These are phyloP conservation scores for Brachypodium distachyon DNA, from an alignment of 202 grass and related monocot species.

Conservation along the genomic window DNA sequence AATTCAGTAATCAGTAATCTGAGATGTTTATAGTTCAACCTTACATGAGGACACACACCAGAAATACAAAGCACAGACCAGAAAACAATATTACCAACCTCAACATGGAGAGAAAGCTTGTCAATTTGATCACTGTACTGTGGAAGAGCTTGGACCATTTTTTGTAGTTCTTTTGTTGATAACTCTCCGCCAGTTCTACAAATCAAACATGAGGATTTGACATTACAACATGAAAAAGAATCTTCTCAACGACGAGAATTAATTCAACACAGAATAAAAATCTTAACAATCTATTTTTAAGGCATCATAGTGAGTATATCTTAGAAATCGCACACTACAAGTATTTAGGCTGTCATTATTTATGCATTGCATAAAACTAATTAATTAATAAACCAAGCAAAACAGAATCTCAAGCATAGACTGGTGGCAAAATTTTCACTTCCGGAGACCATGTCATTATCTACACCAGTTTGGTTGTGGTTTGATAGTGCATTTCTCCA, in stretches of 20 bases:
- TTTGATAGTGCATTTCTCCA: background rate
- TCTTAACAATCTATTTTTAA: background rate
- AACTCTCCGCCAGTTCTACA: conserved; percentile 53
- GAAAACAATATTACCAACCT: conserved; percentile 41
- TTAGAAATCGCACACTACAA: background rate
- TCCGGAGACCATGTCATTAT: background rate
- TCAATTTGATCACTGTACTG: conserved; percentile 86
- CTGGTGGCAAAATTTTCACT: background rate
- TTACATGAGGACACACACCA: background rate
- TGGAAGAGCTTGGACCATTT: conserved; percentile 74
- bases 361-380: background rate
- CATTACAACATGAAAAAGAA: background rate
- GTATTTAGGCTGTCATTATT: conserved; percentile 11
- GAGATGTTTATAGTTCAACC: background rate
- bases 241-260: background rate
- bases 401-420: background rate
- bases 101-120: conserved; percentile 70
- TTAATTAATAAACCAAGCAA: background rate
- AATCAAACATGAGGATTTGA: background rate
- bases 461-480: background rate
- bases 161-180: conserved; percentile 71
- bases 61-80: background rate
- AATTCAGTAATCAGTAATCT: background rate
- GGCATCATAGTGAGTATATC: background rate
- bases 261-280: background rate